Evolutionary conservation across 2,329 filamentous ascomycete genomes (phyloP).

Genomic region (Juglanconis sp.): DNA sequence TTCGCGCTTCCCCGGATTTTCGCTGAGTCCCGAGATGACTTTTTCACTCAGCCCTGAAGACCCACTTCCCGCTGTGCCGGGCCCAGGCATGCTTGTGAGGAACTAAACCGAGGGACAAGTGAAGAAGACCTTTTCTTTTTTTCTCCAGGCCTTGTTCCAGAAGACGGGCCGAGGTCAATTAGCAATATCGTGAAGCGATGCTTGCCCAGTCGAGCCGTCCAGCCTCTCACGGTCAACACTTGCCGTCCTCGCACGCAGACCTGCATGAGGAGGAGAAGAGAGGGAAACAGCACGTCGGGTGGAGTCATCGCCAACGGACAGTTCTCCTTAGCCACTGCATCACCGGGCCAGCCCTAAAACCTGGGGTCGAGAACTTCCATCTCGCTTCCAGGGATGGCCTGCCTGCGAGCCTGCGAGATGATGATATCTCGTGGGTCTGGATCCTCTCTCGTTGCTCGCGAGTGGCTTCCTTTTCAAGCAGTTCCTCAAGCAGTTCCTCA

Average conservation of each 20-base stretch:
- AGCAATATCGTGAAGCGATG: no score
- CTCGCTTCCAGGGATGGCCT: slow-evolving; percentile 5
- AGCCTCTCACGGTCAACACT: background rate
- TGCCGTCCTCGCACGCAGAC: background rate
- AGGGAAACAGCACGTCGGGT: background rate
- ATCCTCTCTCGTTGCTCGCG: background rate
- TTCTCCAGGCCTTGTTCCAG: no score
- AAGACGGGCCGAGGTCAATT: no score
- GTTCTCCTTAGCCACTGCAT: slow-evolving; percentile 1
- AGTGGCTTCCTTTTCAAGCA: background rate
- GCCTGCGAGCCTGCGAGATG: background rate
- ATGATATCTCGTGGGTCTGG: background rate
- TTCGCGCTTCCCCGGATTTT: slow-evolving; percentile 15
- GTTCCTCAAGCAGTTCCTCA: background rate
- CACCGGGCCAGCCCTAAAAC: slow-evolving; percentile 17
- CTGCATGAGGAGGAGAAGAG: background rate
- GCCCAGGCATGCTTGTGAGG: background rate
- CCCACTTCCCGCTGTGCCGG: slow-evolving; percentile 3
- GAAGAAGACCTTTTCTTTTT: no score
- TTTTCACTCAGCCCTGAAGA: slow-evolving; percentile 9
- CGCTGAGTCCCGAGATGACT: background rate
- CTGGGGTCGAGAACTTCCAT: slow-evolving; percentile 11
- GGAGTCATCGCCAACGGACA: slow-evolving; percentile 1
- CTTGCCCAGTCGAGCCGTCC: background rate
- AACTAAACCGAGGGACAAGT: background rate